These are phyloP conservation scores for Silene noctiflora DNA, from an alignment of 179 eudicot species.

Conservation along the genomic window DNA sequence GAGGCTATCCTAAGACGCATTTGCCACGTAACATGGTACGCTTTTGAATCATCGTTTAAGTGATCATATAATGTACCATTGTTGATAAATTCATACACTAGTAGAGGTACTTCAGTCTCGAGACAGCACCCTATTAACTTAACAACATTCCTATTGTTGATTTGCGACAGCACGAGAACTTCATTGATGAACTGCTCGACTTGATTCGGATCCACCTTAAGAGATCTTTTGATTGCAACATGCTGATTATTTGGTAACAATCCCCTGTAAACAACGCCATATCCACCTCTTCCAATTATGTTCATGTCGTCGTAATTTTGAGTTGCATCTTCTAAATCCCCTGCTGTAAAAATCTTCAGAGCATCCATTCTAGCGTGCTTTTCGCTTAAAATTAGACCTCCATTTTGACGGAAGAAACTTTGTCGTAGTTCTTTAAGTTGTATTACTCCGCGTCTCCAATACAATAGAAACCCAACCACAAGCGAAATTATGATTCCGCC, in stretches of 20 bases:
- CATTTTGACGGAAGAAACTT: constrained; percentile 30
- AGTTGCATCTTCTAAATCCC: constrained; percentile 17
- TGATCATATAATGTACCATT: constrained; percentile 23
- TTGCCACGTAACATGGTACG: constrained; percentile 11
- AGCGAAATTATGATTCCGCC: constrained; percentile 3
- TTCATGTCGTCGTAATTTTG: constrained; percentile 11
- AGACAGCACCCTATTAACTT: constrained; percentile 22
- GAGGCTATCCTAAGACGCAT: constrained; percentile 18
- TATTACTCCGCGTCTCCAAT: not conserved
- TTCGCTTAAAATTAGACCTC: constrained; percentile 26
- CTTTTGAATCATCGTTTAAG: constrained; percentile 17
- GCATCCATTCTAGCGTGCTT: not conserved
- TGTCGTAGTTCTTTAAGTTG: not conserved
- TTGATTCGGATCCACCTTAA: constrained; percentile 14
- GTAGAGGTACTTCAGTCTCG: constrained; percentile 20
- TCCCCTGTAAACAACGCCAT: constrained; percentile 31
- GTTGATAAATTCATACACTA: constrained; percentile 23
- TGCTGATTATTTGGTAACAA: constrained; percentile 11
- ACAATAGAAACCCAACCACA: not conserved
- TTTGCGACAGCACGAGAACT: constrained; percentile 15
- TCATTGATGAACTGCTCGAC: constrained; percentile 23
- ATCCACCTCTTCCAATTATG: constrained; percentile 30
- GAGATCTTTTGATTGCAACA: constrained; percentile 22
- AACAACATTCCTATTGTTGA: constrained; percentile 20
- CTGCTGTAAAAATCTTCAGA: constrained; percentile 13